Evolutionary conservation across 164 flowering plant species (phyloP).

Genomic region (Akebia trifoliata): DNA sequence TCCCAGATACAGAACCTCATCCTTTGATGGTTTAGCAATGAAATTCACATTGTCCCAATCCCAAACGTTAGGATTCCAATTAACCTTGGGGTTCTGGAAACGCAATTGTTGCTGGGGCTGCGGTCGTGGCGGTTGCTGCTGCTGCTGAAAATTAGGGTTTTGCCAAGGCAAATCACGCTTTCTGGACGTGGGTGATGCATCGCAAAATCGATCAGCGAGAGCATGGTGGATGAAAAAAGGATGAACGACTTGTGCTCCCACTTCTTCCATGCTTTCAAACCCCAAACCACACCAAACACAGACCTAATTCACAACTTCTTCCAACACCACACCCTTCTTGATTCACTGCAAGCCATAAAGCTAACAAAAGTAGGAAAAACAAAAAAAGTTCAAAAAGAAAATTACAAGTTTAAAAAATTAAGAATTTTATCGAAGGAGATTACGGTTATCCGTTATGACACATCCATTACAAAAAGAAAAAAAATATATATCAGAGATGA

Average conservation of each 20-base stretch:
- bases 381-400: too few relatives aligned
- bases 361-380: too few relatives aligned
- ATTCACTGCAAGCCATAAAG: too few relatives aligned
- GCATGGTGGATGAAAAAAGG: constrained; percentile 39
- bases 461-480: too few relatives aligned
- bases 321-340: not conserved
- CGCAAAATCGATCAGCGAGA: constrained; percentile 26
- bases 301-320: not conserved
- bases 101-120: too few relatives aligned
- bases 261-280: constrained; percentile 44
- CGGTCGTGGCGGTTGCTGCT: too few relatives aligned
- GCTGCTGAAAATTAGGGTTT: constrained; percentile 14
- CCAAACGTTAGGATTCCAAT: constrained; percentile 68
- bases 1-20: constrained; percentile 20
- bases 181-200: constrained; percentile 28
- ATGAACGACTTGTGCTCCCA: constrained; percentile 49
- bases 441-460: too few relatives aligned
- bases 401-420: too few relatives aligned
- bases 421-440: too few relatives aligned
- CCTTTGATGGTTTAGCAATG: constrained; percentile 40
- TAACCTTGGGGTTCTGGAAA: constrained; percentile 14
- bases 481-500: too few relatives aligned
- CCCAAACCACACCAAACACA: not conserved
- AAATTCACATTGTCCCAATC: constrained; percentile 63
- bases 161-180: constrained; percentile 42